These are phyloP conservation scores for Citrus hindsii DNA, from an alignment of 345 rosid genomes.

Conservation along the genomic window DNA sequence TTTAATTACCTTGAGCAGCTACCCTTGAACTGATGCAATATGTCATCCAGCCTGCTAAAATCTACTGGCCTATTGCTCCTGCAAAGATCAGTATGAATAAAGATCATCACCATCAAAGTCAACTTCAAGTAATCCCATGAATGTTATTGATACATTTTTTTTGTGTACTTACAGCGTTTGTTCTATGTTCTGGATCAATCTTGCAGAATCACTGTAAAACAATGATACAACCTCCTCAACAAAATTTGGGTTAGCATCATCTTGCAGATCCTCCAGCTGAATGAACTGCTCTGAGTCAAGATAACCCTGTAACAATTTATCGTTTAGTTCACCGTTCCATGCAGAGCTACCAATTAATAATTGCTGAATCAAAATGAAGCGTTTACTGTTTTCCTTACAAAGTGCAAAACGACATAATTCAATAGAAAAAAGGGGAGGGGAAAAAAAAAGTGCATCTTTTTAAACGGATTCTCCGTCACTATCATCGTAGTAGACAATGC, in stretches of 20 bases:
- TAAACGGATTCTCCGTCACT: neutral
- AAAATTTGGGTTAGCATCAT: conserved; percentile 67
- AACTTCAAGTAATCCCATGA: neutral
- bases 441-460: neutral
- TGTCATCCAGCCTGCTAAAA: conserved; percentile 36
- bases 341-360: neutral
- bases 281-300: conserved; percentile 67
- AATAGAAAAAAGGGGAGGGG: neutral
- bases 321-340: neutral
- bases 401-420: neutral
- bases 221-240: conserved; percentile 61
- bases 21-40: conserved; percentile 45
- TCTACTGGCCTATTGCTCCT: conserved; percentile 29
- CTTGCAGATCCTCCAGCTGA: conserved; percentile 71
- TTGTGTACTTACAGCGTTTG: conserved; percentile 48
- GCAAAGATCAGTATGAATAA: neutral
- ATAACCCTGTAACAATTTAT: conserved; percentile 40
- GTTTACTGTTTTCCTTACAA: neutral
- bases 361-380: neutral
- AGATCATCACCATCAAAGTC: neutral
- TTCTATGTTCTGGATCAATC: conserved; percentile 56
- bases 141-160: neutral
- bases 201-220: conserved; percentile 51
- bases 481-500: no score
- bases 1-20: conserved; percentile 42